A percentile compares a stretch with the other conserved stretches of the same genome.
phyloP scores from a whole-genome alignment of 805 yeast genomes.

The Candida schatavii region DNA sequence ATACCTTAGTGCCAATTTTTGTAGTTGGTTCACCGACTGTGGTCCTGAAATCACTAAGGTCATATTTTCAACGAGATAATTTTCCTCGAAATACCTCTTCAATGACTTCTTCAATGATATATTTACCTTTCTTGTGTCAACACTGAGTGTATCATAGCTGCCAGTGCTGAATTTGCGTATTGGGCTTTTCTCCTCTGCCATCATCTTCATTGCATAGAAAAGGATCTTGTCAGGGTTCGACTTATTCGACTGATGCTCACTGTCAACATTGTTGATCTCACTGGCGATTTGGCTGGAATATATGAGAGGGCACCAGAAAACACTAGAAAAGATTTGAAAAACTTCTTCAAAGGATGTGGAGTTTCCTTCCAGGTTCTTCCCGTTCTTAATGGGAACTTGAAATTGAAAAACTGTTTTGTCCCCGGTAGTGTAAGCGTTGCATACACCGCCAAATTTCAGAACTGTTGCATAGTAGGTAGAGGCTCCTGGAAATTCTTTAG shows the following conservation, averaged over 20 bases:
- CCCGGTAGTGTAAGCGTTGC: constrained; percentile 69
- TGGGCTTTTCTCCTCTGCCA: constrained; percentile 48
- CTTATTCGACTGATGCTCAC: constrained; percentile 62
- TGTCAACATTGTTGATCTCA: constrained; percentile 61
- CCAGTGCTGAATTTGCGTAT: constrained; percentile 70
- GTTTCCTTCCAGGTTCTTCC: constrained; percentile 18
- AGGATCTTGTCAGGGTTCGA: constrained; percentile 43
- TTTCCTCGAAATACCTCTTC: constrained; percentile 32
- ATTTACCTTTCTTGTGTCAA: constrained; percentile 19
- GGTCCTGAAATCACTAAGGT: constrained; percentile 63
- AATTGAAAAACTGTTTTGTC: constrained; percentile 64
- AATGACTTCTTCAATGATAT: constrained; percentile 33
- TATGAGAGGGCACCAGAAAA: constrained; percentile 52
- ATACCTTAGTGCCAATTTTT: constrained; percentile 45
- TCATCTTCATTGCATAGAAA: constrained; percentile 56
- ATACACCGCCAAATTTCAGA: constrained; percentile 49
- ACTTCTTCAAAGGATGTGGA: constrained; percentile 42
- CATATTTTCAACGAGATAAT: constrained; percentile 50
- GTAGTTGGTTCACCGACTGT: constrained; percentile 57
- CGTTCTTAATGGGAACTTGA: constrained; percentile 50
- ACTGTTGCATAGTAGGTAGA: constrained; percentile 44
- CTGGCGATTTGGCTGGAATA: constrained; percentile 36
- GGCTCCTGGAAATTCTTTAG: constrained; percentile 51
- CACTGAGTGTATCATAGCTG: constrained; percentile 46
- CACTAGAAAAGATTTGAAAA: constrained; percentile 48